phyloP scores from a whole-genome alignment of 768 basidiomycete genomes.

The Mycena floridula region DNA sequence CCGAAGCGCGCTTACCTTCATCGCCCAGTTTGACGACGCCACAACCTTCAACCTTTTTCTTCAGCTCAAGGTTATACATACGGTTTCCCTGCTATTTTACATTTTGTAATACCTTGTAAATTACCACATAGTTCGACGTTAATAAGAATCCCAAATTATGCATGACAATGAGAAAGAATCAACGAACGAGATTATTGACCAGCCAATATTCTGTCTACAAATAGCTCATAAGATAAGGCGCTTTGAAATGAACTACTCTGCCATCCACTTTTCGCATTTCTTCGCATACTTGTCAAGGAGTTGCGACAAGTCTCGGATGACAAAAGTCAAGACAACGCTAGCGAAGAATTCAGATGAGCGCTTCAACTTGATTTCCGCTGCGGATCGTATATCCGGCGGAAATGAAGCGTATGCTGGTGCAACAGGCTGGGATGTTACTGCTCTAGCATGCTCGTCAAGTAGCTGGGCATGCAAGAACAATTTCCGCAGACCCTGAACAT shows the following conservation, averaged over 20 bases:
- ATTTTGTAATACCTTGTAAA: no score
- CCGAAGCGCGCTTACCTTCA: background rate
- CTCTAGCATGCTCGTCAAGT: slow-evolving; percentile 84
- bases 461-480: slow-evolving; percentile 72
- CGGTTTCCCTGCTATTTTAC: no score
- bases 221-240: background rate
- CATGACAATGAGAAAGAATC: background rate
- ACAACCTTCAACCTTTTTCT: no score
- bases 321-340: slow-evolving; percentile 82
- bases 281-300: slow-evolving; percentile 91
- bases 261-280: slow-evolving; percentile 90
- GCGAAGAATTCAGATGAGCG: slow-evolving; percentile 91
- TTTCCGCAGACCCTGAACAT: slow-evolving; percentile 69
- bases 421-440: slow-evolving; percentile 55
- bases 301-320: slow-evolving; percentile 80
- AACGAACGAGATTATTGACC: background rate
- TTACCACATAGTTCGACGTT: no score
- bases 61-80: no score
- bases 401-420: slow-evolving; percentile 73
- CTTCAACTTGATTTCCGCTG: slow-evolving; percentile 69
- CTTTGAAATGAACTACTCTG: slow-evolving; percentile 54
- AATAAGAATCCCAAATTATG: background rate
- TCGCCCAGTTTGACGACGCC: no score
- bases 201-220: background rate
- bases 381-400: slow-evolving; percentile 52